Evolutionary conservation across 768 basidiomycete species (phyloP).

Genomic region (Lentinula edodes): DNA sequence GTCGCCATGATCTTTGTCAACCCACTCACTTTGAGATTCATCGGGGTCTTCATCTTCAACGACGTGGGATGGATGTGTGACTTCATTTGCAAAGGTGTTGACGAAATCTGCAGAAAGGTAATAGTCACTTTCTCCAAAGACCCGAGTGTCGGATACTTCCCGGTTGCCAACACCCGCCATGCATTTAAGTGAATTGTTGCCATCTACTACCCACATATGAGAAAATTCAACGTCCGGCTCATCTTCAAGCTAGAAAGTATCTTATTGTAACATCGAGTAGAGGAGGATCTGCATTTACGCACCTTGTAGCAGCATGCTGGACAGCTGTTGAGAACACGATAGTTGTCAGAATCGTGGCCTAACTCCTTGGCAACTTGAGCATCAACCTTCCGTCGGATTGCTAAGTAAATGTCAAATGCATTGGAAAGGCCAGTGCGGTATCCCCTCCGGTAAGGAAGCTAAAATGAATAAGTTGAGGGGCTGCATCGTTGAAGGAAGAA

Average conservation of each 20-base stretch:
- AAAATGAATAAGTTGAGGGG: too few relatives aligned
- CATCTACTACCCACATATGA: too few relatives aligned
- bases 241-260: not conserved
- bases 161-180: not conserved
- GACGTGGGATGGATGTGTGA: not conserved
- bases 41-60: conserved; percentile 4
- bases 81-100: conserved; percentile 24
- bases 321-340: conserved; percentile 15
- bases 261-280: not conserved
- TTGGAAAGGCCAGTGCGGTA: conserved; percentile 16
- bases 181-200: too few relatives aligned
- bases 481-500: too few relatives aligned
- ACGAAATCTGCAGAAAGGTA: conserved; percentile 14
- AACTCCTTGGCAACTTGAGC: conserved; percentile 6
- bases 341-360: conserved; percentile 13
- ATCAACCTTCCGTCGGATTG: conserved; percentile 11
- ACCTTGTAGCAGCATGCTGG: not conserved
- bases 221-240: conserved; percentile 1
- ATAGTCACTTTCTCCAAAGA: conserved; percentile 10
- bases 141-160: conserved; percentile 10
- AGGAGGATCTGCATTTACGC: too few relatives aligned
- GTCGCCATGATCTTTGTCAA: not conserved
- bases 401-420: conserved; percentile 22
- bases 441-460: conserved; percentile 14
- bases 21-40: too few relatives aligned